Evolutionary conservation across 1,139 yeast species (phyloP).

Genomic region (Geotrichum aggregatum): DNA sequence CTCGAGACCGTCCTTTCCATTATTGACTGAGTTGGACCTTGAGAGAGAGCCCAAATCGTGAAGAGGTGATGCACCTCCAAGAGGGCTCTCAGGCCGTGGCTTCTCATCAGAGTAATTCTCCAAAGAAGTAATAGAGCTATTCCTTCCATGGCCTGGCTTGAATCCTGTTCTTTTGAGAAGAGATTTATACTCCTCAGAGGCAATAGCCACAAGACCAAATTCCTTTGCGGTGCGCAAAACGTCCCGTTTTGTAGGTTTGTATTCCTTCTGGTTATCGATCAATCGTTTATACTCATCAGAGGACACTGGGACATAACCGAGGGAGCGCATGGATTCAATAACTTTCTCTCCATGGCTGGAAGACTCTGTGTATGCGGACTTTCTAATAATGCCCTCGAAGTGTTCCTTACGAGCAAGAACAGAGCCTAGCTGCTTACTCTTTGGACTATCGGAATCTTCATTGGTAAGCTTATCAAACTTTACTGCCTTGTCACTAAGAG

Average conservation of each 20-base stretch:
- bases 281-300: slow-evolving; percentile 40
- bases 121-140: slow-evolving; percentile 22
- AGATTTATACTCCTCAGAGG: slow-evolving; percentile 38
- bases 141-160: slow-evolving; percentile 22
- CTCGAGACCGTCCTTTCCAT: slow-evolving; percentile 25
- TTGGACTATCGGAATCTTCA: slow-evolving; percentile 14
- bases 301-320: slow-evolving; percentile 39
- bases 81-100: slow-evolving; percentile 13
- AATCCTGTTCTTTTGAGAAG: slow-evolving; percentile 28
- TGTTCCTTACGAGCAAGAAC: slow-evolving; percentile 39
- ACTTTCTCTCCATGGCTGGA: slow-evolving; percentile 32
- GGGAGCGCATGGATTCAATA: slow-evolving; percentile 35
- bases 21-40: slow-evolving; percentile 16
- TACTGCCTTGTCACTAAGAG: slow-evolving; percentile 20
- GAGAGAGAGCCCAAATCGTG: slow-evolving; percentile 7
- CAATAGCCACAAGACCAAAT: slow-evolving; percentile 41
- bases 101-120: slow-evolving; percentile 11
- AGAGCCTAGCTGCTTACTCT: slow-evolving; percentile 28
- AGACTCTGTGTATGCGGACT: slow-evolving; percentile 22
- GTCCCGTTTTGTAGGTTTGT: slow-evolving; percentile 39
- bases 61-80: not conserved
- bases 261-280: slow-evolving; percentile 35
- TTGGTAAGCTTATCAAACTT: slow-evolving; percentile 11
- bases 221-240: slow-evolving; percentile 40
- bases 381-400: slow-evolving; percentile 35